A percentile compares a stretch with the other conserved stretches of the same genome.
Evolutionary conservation across 2,329 filamentous ascomycete species (phyloP).

Genomic region (Pseudogymnoascus sp.): DNA sequence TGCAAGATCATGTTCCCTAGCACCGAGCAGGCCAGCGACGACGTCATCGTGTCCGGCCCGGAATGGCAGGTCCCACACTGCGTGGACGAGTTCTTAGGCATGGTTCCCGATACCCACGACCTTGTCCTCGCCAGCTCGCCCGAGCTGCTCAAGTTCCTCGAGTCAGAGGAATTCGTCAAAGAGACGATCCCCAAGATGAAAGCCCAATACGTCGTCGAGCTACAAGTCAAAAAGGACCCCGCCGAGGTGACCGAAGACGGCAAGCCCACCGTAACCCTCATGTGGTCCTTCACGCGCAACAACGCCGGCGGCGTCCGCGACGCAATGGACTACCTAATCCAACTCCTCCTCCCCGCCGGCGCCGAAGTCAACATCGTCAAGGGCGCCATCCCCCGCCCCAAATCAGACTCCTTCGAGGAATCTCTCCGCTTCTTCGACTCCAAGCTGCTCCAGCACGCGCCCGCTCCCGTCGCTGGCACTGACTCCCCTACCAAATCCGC

Average conservation of each 20-base stretch:
- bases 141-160: slow-evolving; percentile 73
- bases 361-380: slow-evolving; percentile 84
- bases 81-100: slow-evolving; percentile 91
- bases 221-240: slow-evolving; percentile 62
- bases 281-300: slow-evolving; percentile 88
- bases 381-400: slow-evolving; percentile 93
- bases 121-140: slow-evolving; percentile 72
- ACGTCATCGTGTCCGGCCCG: slow-evolving; percentile 90
- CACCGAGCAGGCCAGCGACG: slow-evolving; percentile 93
- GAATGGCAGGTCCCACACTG: slow-evolving; percentile 98
- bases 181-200: slow-evolving; percentile 81
- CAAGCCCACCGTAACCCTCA: slow-evolving; percentile 53
- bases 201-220: slow-evolving; percentile 84
- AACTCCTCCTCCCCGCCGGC: slow-evolving; percentile 78
- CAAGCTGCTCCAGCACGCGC: slow-evolving; percentile 89
- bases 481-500: slow-evolving; percentile 84
- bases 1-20: slow-evolving; percentile 99
- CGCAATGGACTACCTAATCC: slow-evolving; percentile 88
- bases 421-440: slow-evolving; percentile 95
- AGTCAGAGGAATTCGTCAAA: slow-evolving; percentile 71
- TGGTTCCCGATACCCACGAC: slow-evolving; percentile 96
- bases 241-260: slow-evolving; percentile 54
- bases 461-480: slow-evolving; percentile 62
- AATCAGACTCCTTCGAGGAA: slow-evolving; percentile 97
- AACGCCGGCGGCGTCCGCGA: slow-evolving; percentile 93